Base-by-base conservation (phyloP, 176 grass and related monocot species). In the Dendrocalamus sinicus region DNA sequence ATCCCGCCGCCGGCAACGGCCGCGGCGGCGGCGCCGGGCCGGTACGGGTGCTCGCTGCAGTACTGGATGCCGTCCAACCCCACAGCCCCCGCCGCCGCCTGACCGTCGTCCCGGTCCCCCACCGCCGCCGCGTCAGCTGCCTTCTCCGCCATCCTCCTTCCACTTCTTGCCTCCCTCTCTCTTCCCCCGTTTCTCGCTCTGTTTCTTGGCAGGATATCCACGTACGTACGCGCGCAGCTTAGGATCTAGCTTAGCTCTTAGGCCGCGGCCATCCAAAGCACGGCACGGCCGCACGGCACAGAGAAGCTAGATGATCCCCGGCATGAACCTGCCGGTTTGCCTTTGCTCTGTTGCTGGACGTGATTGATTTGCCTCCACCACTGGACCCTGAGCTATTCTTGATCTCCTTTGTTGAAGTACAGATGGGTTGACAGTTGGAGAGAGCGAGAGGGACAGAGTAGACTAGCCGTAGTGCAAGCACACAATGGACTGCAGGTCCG, bases 1-100 rank as follows among this genome's bases (percentile, higher is more conserved):
- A 97, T 94, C 52, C 92, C 94, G 5, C 86, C 91, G 14, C 85
- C 79, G 54, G 63, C 80, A 4, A 85, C 91, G 1, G 87, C 87
- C 28, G 78, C 83, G 30, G 85, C 91, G 0, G 87, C 53, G 67
- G 85, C 83, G 23, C 89, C 93, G n/a, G 80, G 84, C 12, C 88
- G 85, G 86, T 91, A 97, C 0, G 92, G 90, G 43, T 97, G 94
- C 83, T 94, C 92, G 88, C 86, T 92, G 80, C 94, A 97, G 69
- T 91, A 84, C 87, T 90, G 88, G 78, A 94, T 22, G 39, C 92
- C 92, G 30, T 94, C 89, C n/a, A 74, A 39, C 30, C 44, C 80
- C 87, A 65, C 71, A 67, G 43, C 67, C 62, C 35, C 55, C 57
- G 23, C 64, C 80, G 61, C 78, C 30, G 63, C 12, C 70, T 75